Conservation (phyloP, 176 grass and related monocot species). For the Cenchrus fungigraminus region DNA sequence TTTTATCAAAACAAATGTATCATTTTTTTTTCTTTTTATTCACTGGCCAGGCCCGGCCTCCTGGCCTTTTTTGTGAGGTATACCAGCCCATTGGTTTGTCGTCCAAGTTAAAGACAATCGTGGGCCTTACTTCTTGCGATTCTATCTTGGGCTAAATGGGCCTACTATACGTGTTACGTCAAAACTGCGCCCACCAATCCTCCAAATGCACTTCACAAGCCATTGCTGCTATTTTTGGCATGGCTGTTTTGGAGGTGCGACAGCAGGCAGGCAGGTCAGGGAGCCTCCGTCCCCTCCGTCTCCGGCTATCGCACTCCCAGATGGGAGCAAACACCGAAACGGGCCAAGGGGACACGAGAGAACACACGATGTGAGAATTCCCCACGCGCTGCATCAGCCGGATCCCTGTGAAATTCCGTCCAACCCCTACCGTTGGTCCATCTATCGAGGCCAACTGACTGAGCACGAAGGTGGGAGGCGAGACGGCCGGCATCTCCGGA, state of each 20-base stretch:
- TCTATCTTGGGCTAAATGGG: background rate
- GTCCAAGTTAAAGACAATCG: no score
- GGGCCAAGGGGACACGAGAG: background rate
- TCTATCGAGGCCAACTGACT: no score
- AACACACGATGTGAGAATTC: background rate
- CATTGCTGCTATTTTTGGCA: constrained; percentile 43
- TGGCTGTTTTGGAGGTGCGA: constrained; percentile 31
- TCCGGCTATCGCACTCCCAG: constrained; percentile 7
- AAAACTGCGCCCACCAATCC: no score
- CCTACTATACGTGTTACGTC: background rate
- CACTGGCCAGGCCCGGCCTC: no score
- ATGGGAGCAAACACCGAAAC: constrained; percentile 28
- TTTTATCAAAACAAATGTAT: no score
- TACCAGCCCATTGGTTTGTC: no score
- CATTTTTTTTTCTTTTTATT: no score
- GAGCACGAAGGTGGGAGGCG: background rate
- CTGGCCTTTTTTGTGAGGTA: no score
- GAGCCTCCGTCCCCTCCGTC: constrained; percentile 20
- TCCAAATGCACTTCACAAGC: no score
- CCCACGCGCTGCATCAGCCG: background rate
- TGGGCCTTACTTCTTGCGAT: no score
- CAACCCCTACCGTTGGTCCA: background rate
- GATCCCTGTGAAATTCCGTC: background rate
- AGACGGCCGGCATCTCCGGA: background rate
- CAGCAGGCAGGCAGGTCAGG: constrained; percentile 8